Conservation (phyloP, 2,329 filamentous ascomycete species). For the Pyrenophora seminiperda region DNA sequence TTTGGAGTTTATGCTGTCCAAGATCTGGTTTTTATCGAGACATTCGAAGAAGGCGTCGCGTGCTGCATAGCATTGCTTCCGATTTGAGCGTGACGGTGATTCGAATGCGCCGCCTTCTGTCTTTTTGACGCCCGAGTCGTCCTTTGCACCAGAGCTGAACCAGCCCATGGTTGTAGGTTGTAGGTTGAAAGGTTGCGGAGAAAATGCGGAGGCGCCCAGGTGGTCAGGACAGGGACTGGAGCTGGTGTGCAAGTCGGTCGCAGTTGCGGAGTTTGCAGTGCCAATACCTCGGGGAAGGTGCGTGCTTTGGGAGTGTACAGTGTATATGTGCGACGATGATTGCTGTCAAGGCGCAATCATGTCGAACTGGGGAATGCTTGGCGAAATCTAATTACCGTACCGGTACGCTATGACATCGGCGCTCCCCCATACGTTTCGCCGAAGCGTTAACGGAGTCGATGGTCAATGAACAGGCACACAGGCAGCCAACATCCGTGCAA, state of each 20-base stretch:
- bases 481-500: too few species aligned
- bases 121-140: constrained; percentile 46
- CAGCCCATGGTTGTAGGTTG: constrained; percentile 59
- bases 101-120: constrained; percentile 63
- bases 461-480: constrained; percentile 25
- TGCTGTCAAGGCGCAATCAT: constrained; percentile 4
- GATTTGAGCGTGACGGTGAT: constrained; percentile 83
- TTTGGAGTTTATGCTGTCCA: constrained; percentile 70
- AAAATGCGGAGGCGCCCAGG: constrained; percentile 7
- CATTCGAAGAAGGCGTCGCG: constrained; percentile 89
- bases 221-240: background rate
- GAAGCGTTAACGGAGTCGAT: constrained; percentile 14
- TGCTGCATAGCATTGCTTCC: constrained; percentile 85
- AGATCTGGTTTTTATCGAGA: constrained; percentile 78
- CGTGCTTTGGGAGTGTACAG: background rate
- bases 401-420: constrained; percentile 27
- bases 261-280: background rate
- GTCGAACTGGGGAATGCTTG: constrained; percentile 23
- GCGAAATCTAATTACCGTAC: too few species aligned
- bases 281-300: background rate
- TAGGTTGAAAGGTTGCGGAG: constrained; percentile 13
- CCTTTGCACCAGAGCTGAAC: constrained; percentile 51
- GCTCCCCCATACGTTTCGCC: constrained; percentile 22
- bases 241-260: constrained; percentile 15
- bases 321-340: background rate